phyloP scores from a whole-genome alignment of 2,329 filamentous ascomycete species.

The Nannizzia gypsea region DNA sequence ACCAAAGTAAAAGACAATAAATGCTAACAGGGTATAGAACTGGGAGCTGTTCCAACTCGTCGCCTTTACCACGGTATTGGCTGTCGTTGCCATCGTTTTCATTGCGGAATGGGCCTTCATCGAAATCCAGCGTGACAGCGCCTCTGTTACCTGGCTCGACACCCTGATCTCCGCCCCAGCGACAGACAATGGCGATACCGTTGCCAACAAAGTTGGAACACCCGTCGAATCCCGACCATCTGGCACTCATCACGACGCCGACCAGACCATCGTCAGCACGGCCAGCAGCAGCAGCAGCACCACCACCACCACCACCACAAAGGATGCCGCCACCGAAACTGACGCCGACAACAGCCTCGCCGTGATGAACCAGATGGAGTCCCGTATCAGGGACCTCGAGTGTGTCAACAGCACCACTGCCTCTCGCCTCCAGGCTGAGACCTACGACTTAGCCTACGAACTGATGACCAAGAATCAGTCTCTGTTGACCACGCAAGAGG shows the following conservation, averaged over 20 bases:
- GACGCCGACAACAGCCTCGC: conserved; percentile 1
- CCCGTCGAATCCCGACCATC: conserved; percentile 1
- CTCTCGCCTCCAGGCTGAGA: background rate
- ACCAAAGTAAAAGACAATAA: background rate
- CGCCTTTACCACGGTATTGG: conserved; percentile 1
- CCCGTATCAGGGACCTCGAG: conserved; percentile 8
- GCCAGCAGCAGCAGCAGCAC: no score
- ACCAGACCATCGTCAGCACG: background rate
- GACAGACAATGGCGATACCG: background rate
- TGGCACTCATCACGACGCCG: background rate
- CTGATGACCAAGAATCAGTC: conserved; percentile 1
- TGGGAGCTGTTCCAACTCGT: conserved; percentile 9
- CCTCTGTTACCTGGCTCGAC: background rate
- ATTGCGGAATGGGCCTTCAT: background rate
- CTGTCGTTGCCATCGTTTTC: conserved; percentile 3
- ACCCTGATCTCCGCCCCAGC: background rate
- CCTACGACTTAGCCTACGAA: background rate
- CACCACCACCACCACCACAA: no score
- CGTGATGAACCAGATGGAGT: conserved; percentile 7
- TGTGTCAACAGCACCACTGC: conserved; percentile 4
- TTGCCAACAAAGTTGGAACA: background rate
- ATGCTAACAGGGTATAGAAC: conserved; percentile 4
- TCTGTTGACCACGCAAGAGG: background rate
- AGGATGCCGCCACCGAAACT: background rate
- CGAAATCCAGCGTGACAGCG: background rate